Conservation (phyloP, 495 filamentous ascomycete species). For the Xylaria palmicola region DNA sequence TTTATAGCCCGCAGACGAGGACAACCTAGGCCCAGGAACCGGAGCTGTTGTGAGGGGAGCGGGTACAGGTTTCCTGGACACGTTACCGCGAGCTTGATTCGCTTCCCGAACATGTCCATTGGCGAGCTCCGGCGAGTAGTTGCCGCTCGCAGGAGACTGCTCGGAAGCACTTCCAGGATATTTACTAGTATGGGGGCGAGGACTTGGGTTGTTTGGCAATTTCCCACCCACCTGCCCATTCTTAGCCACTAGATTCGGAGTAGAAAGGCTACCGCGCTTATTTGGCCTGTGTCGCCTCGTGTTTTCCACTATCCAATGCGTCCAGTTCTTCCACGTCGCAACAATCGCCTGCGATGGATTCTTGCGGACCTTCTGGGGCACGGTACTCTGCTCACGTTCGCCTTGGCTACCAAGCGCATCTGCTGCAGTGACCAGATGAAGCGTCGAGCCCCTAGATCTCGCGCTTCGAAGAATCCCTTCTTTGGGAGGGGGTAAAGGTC, state of each 20-base stretch:
- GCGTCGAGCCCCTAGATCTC: slow-evolving; percentile 70
- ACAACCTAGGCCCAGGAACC: slow-evolving; percentile 50
- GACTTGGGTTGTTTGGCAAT: slow-evolving; percentile 44
- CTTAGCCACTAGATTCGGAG: slow-evolving; percentile 50
- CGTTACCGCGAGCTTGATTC: slow-evolving; percentile 10
- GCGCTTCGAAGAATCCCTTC: slow-evolving; percentile 62
- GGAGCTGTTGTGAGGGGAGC: slow-evolving; percentile 35
- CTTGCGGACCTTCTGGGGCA: slow-evolving; percentile 45
- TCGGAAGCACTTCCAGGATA: slow-evolving; percentile 32
- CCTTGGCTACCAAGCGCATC: slow-evolving; percentile 37
- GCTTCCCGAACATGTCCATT: slow-evolving; percentile 20
- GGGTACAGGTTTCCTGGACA: slow-evolving; percentile 23
- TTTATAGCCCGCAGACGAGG: slow-evolving; percentile 58
- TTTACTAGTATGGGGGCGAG: slow-evolving; percentile 55
- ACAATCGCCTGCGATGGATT: slow-evolving; percentile 50
- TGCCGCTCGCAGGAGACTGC: slow-evolving; percentile 13
- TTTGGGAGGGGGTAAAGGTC: slow-evolving; percentile 83
- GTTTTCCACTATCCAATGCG: slow-evolving; percentile 52
- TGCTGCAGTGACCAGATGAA: slow-evolving; percentile 72
- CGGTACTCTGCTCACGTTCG: slow-evolving; percentile 24
- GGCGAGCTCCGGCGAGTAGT: slow-evolving; percentile 22
- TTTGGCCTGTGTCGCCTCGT: slow-evolving; percentile 43
- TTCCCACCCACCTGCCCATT: slow-evolving; percentile 40
- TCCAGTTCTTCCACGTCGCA: slow-evolving; percentile 74
- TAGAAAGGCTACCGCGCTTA: slow-evolving; percentile 53